Evolutionary conservation across 176 grass and related monocot species (phyloP).

Genomic region (Lolium perenne): DNA sequence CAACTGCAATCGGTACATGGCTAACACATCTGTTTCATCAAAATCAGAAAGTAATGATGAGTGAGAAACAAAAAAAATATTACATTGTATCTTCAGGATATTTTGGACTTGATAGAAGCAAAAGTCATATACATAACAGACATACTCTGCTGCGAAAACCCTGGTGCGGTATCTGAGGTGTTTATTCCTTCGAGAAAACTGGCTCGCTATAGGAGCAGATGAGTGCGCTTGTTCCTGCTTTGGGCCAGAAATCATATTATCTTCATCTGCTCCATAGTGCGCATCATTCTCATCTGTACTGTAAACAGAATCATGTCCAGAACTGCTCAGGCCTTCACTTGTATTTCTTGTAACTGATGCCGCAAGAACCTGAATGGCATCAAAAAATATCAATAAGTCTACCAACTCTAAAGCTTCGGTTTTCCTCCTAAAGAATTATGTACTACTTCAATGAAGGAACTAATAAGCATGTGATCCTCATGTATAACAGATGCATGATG

Average conservation of each 20-base stretch:
- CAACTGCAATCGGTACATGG: constrained; percentile 89
- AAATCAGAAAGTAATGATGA: constrained; percentile 35
- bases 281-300: constrained; percentile 61
- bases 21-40: constrained; percentile 79
- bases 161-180: constrained; percentile 94
- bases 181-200: constrained; percentile 76
- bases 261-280: constrained; percentile 86
- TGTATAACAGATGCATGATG: constrained; percentile 23
- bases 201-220: constrained; percentile 50
- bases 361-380: constrained; percentile 78
- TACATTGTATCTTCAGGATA: constrained; percentile 13
- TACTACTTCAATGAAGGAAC: constrained; percentile 30
- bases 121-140: constrained; percentile 3
- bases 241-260: constrained; percentile 81
- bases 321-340: constrained; percentile 51
- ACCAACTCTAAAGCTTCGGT: constrained; percentile 33
- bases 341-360: constrained; percentile 71
- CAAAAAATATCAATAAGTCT: constrained; percentile 36
- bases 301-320: constrained; percentile 57
- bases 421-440: constrained; percentile 6
- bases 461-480: background rate
- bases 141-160: constrained; percentile 98
- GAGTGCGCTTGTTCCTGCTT: constrained; percentile 58
- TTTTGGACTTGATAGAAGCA: constrained; percentile 31
- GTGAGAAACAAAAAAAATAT: constrained; percentile 19